Percentiles rank a stretch among this genome's conserved stretches.
Conservation (phyloP, 75 land plant genomes). For the Picea glauca region DNA sequence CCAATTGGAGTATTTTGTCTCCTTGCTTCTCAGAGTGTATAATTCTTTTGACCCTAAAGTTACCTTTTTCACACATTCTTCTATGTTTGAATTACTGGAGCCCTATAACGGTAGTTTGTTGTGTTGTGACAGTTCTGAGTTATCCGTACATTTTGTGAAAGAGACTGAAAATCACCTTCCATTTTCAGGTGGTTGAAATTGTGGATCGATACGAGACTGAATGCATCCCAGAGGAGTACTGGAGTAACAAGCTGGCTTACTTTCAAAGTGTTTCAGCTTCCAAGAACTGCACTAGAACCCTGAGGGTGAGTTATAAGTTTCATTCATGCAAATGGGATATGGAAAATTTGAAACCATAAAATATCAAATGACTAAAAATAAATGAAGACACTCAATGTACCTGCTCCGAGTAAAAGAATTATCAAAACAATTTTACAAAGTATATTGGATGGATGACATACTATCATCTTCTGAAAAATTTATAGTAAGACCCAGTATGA, state of each 20-base stretch:
- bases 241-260: conserved; percentile 27
- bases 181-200: conserved; percentile 70
- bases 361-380: too few species aligned
- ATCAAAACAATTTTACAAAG: too few species aligned
- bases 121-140: conserved; percentile 4
- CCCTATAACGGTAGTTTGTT: too few species aligned
- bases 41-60: background rate
- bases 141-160: background rate
- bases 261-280: conserved; percentile 41
- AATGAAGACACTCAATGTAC: too few species aligned
- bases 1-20: conserved; percentile 78
- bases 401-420: too few species aligned
- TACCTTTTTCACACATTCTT: too few species aligned
- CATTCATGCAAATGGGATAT: background rate
- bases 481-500: too few species aligned
- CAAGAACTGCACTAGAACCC: conserved; percentile 51
- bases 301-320: conserved; percentile 30
- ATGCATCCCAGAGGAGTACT: conserved; percentile 1
- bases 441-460: too few species aligned
- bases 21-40: conserved; percentile 64
- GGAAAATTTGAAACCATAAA: too few species aligned
- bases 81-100: too few species aligned
- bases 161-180: background rate
- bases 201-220: conserved; percentile 48
- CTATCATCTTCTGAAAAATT: too few species aligned